Evolutionary conservation across 2,329 filamentous ascomycete genomes (phyloP).

Genomic region (Exophiala spinifera): DNA sequence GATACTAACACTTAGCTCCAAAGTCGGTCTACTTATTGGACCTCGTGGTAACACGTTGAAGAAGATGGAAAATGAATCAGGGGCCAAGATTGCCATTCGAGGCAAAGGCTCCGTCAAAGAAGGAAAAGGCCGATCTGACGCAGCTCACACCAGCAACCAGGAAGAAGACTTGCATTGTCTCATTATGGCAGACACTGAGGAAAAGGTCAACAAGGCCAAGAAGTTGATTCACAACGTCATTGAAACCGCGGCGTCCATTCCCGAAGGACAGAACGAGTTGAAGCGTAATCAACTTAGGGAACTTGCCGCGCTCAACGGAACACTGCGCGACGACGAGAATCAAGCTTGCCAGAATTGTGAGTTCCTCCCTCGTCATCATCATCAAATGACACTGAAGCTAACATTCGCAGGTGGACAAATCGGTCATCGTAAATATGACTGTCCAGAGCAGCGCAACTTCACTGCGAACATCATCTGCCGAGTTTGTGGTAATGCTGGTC

Average conservation of each 20-base stretch:
- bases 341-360: conserved; percentile 96
- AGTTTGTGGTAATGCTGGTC: conserved; percentile 94
- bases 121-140: conserved; percentile 97
- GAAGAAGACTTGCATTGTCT: conserved; percentile 98
- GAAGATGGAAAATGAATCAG: conserved; percentile 98
- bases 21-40: conserved; percentile 99
- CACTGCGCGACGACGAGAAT: conserved; percentile 96
- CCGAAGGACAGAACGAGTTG: conserved; percentile 96
- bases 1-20: conserved; percentile 88
- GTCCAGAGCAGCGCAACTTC: conserved; percentile 94
- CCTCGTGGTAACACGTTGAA: conserved; percentile 99
- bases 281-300: conserved; percentile 98
- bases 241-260: conserved; percentile 96
- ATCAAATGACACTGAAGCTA: background rate
- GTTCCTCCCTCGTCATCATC: conserved; percentile 29
- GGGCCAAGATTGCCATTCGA: conserved; percentile 97
- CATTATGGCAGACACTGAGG: conserved; percentile 99
- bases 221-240: conserved; percentile 98
- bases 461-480: conserved; percentile 99
- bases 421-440: conserved; percentile 97
- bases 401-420: conserved; percentile 71
- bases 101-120: conserved; percentile 99
- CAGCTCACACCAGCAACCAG: conserved; percentile 98
- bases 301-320: conserved; percentile 96
- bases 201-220: conserved; percentile 99